Conservation (phyloP, 192 early-diverging fungal genomes). For the Tieghemiomyces parasiticus region DNA sequence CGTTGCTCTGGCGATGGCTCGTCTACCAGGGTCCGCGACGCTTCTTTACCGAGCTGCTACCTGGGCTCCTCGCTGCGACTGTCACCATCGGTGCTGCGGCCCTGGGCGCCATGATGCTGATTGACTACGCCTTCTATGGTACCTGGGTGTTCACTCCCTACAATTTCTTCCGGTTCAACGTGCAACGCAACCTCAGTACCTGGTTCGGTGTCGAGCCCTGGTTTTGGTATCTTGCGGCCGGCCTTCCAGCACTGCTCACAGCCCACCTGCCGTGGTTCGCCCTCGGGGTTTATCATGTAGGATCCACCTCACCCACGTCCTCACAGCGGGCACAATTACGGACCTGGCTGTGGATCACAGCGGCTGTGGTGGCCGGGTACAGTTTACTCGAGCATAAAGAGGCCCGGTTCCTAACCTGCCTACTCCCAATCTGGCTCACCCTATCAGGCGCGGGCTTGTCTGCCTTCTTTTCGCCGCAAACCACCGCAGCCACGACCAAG, state of each 20-base stretch:
- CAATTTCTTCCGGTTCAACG: slow-evolving; percentile 72
- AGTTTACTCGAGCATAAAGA: slow-evolving; percentile 82
- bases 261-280: slow-evolving; percentile 55
- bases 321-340: not conserved
- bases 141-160: slow-evolving; percentile 54
- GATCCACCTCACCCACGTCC: not conserved
- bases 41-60: not conserved
- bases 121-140: slow-evolving; percentile 62
- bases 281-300: slow-evolving; percentile 29
- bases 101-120: slow-evolving; percentile 25
- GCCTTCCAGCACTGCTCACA: slow-evolving; percentile 59
- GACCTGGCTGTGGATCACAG: slow-evolving; percentile 8
- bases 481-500: too few relatives aligned
- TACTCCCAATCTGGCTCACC: slow-evolving; percentile 53
- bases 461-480: too few relatives aligned
- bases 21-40: not conserved
- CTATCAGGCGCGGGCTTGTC: slow-evolving; percentile 24
- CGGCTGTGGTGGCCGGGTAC: slow-evolving; percentile 52
- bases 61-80: slow-evolving; percentile 11
- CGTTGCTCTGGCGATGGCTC: slow-evolving; percentile 25
- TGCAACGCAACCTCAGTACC: slow-evolving; percentile 55
- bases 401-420: slow-evolving; percentile 83
- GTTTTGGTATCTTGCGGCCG: slow-evolving; percentile 83
- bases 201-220: slow-evolving; percentile 90
- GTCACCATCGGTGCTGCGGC: slow-evolving; percentile 21